These are phyloP conservation scores for Cadophora malorum DNA, from an alignment of 2,329 filamentous ascomycete species.

Conservation along the genomic window DNA sequence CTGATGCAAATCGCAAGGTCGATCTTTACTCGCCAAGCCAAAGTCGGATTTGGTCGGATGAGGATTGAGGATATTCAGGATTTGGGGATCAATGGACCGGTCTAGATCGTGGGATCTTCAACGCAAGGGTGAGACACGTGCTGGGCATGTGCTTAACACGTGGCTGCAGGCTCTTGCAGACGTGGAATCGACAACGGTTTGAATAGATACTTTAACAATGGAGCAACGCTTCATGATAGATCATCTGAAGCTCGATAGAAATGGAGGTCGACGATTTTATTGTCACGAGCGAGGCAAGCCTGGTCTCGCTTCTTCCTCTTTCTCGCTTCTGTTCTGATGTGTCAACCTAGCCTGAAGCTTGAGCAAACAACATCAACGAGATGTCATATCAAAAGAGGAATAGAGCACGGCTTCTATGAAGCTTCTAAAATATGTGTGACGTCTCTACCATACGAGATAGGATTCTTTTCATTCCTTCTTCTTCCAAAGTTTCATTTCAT, in stretches of 20 bases:
- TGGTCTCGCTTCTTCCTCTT: neutral
- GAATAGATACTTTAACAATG: neutral
- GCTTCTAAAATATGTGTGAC: neutral
- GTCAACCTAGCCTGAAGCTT: conserved; percentile 5
- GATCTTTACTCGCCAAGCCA: conserved; percentile 20
- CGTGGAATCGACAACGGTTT: neutral
- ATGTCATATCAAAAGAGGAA: neutral
- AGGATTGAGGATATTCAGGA: conserved; percentile 15
- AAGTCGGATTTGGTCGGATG: neutral
- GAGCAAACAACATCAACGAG: neutral
- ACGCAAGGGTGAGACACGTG: conserved; percentile 10
- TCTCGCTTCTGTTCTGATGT: neutral
- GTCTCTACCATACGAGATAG: neutral
- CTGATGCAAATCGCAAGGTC: conserved; percentile 16
- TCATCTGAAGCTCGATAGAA: neutral
- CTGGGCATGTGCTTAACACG: neutral
- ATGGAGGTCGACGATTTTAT: neutral
- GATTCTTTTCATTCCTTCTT: neutral
- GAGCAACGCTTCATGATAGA: neutral
- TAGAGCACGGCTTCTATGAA: neutral
- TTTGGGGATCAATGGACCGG: neutral
- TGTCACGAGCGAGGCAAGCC: neutral
- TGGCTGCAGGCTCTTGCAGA: neutral
- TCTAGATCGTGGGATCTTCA: conserved; percentile 13
- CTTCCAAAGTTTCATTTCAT: too few species aligned